phyloP scores from a whole-genome alignment of 305 asterid species.

The Withania somnifera region DNA sequence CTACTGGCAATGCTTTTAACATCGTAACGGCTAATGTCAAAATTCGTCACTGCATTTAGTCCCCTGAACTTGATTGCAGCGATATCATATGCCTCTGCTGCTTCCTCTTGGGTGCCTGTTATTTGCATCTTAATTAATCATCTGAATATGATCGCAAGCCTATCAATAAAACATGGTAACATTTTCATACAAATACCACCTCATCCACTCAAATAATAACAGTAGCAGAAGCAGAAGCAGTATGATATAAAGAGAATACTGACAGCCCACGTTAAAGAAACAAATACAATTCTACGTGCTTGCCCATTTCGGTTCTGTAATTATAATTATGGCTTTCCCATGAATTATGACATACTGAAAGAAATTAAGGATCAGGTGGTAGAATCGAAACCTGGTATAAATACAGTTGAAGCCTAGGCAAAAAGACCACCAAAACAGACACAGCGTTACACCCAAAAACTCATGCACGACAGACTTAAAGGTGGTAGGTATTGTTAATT shows the following conservation, averaged over 20 bases:
- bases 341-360: too few relatives aligned
- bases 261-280: too few relatives aligned
- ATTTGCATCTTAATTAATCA: background rate
- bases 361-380: too few relatives aligned
- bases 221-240: too few relatives aligned
- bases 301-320: too few relatives aligned
- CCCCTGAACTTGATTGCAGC: slow-evolving; percentile 86
- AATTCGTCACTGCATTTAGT: slow-evolving; percentile 65
- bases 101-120: slow-evolving; percentile 82
- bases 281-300: too few relatives aligned
- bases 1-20: slow-evolving; percentile 54
- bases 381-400: too few relatives aligned
- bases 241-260: too few relatives aligned
- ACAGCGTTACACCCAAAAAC: background rate
- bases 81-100: slow-evolving; percentile 82
- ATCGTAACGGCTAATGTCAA: slow-evolving; percentile 74
- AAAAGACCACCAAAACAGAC: background rate
- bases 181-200: background rate
- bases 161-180: background rate
- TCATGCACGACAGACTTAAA: background rate
- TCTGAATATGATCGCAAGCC: background rate
- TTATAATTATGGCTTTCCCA: too few relatives aligned
- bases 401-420: too few relatives aligned
- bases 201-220: too few relatives aligned
- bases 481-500: too few relatives aligned